Conservation (phyloP, 1,284 basidiomycete species). For the Pseudozyma pruni region DNA sequence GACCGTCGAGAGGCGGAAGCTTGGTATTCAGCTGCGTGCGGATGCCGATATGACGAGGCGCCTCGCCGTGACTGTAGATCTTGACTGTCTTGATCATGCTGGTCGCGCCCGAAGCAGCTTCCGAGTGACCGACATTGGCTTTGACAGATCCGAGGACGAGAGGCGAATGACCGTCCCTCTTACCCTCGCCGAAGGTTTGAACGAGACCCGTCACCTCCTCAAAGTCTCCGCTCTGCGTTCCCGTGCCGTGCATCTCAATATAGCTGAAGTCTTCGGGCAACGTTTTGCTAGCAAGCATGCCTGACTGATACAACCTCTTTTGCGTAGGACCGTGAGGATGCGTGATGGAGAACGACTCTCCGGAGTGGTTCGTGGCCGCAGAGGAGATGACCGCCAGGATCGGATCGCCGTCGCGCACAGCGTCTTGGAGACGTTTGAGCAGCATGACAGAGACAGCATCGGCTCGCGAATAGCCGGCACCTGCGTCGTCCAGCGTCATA, state of each 20-base stretch:
- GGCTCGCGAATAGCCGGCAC: constrained; percentile 46
- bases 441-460: constrained; percentile 48
- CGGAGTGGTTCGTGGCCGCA: constrained; percentile 49
- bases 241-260: constrained; percentile 54
- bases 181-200: constrained; percentile 44
- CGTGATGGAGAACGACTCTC: constrained; percentile 52
- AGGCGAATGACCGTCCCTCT: constrained; percentile 13
- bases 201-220: constrained; percentile 54
- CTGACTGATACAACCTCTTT: constrained; percentile 34
- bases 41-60: constrained; percentile 48
- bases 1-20: constrained; percentile 38
- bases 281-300: constrained; percentile 37
- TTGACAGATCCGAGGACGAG: constrained; percentile 49
- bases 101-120: constrained; percentile 43
- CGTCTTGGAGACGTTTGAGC: constrained; percentile 46
- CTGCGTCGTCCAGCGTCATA: constrained; percentile 49
- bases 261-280: constrained; percentile 30
- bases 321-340: constrained; percentile 51
- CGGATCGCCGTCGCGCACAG: constrained; percentile 42
- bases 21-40: constrained; percentile 48
- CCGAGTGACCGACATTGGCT: constrained; percentile 52
- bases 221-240: constrained; percentile 51
- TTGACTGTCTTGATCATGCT: constrained; percentile 50
- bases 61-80: constrained; percentile 31
- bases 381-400: constrained; percentile 45